Base-by-base conservation (phyloP, 805 yeast species). In the Nakazawaea molendinolei region DNA sequence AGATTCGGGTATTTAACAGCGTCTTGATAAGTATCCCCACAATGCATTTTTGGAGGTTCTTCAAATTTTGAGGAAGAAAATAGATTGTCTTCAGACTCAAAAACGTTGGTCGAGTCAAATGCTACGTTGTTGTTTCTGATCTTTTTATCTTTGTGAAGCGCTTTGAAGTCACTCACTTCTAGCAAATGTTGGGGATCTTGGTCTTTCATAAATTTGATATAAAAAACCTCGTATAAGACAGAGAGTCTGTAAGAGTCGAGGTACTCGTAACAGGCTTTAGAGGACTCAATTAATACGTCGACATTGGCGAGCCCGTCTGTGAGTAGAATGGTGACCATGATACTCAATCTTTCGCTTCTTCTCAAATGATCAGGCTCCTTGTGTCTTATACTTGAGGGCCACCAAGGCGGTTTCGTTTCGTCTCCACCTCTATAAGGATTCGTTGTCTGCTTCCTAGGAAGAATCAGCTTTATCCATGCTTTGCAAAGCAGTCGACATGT, bases 361-460 rank as follows among this genome's bases (percentile, higher is more conserved):
- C 62, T 66, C 39, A 83, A 57, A 55, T 83, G 90, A 50, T 81
- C 90, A 0, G 90, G 90, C 48, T 82, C 89, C 29, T 61, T 64
- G 54, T 82, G 90, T 24, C 72, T 59, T 1, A 78, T 71, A 9
- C 44, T 39, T 0, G 28, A 24, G 0, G 89, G 89, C 92, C 92
- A 82, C 89, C 89, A 81, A 5, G 50, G 47, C 1, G 90, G 92
- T 43, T 62, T 71, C 9, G 69, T 46, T 0, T 18, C 32, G 10
- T 69, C 68, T 2, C 74, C 75, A 8, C 51, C 48, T 36, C 73
- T 79, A 51, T 82, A 82, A 3, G 90, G 90, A 45, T 58, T 69
- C 17, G 58, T 55, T 1, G 79, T 63, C 53, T 80, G 86, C 43
- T 82, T 82, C 36, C 57, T 63, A 2, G 90, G 89, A 48, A 79